Evolutionary conservation across 192 early-diverging fungal species (phyloP).

Genomic region (Backusella macrospora): DNA sequence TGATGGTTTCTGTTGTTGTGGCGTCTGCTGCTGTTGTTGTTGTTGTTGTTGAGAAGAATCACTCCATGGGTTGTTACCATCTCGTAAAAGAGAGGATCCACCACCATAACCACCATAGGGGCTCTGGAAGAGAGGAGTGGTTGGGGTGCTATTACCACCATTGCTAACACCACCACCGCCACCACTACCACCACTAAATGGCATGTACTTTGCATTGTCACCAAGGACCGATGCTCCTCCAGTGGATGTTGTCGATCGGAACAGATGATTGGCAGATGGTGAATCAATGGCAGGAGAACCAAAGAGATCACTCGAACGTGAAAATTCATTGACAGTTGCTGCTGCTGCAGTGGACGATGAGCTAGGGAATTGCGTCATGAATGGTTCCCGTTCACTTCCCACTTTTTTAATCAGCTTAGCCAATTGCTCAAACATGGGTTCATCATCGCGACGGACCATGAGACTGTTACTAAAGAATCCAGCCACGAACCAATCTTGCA

Average conservation of each 20-base stretch:
- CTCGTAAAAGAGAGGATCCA: conserved; percentile 4
- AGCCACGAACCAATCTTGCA: conserved; percentile 94
- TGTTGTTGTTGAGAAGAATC: not conserved
- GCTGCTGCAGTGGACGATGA: not conserved
- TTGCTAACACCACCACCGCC: not conserved
- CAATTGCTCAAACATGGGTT: conserved; percentile 79
- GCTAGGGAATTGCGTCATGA: conserved; percentile 53
- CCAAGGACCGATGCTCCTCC: not conserved
- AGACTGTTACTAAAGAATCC: conserved; percentile 85
- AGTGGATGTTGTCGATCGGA: not conserved
- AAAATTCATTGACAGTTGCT: not conserved
- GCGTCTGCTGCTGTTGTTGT: conserved; percentile 19
- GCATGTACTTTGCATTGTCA: conserved; percentile 14
- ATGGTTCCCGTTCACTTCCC: conserved; percentile 72
- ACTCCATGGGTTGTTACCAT: conserved; percentile 11
- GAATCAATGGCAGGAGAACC: not conserved
- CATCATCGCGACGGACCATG: conserved; percentile 81
- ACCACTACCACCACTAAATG: conserved; percentile 7
- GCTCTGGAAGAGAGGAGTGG: conserved; percentile 20
- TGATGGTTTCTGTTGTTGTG: not conserved
- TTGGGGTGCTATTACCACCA: not conserved
- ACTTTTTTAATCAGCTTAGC: conserved; percentile 59
- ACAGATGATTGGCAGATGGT: not conserved
- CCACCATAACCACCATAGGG: conserved; percentile 22
- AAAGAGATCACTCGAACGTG: conserved; percentile 13